Evolutionary conservation across 768 basidiomycete species (phyloP), one percentile per base, ranked within the genome.

Genomic region (Lactarius sp.): DNA sequence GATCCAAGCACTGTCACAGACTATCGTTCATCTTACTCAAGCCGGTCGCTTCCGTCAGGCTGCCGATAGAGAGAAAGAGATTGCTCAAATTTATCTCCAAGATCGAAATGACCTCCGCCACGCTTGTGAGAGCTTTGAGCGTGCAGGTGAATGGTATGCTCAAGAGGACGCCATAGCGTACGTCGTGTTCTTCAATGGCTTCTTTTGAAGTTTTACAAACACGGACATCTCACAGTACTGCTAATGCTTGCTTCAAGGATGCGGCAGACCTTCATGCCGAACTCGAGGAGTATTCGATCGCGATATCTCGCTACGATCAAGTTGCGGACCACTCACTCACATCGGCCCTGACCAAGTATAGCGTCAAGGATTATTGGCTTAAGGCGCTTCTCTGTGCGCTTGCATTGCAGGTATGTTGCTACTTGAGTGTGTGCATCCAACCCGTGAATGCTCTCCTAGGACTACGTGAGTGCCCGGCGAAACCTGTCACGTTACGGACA

Each of bases 331-430:
- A 90, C 71, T 91, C 89, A 9, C 80, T 98, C 49, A 76, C 76
- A 0, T 92, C 90, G 20, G 79, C 87, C 9, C 76, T 98, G 69
- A 98, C 97, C n/a, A 94, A 94, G 75, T 99, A 98, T 77, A 94
- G 90, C 66, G 97, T 98, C 69, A 98, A 98, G 77, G 97, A 98
- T 69, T 96, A 96, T 71, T 98, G 94, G 93, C 79, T 98, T 41
- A 82, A 86, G 69, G 83, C 94, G 3, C 85, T 85, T 39, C 78
- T 99, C 22, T 98, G 97, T 73, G 90, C 90, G 16, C 78, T 98
- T 60, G 96, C 94, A 7, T 86, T 88, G 81, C 81, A 80, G 64
- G 96, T 96, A 75, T 69, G 89, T 77, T 37, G 44, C 46, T 34
- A n/a, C 41, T 58, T 44, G 33, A 18, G 39, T 55, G n/a, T 22